These are phyloP conservation scores for Colletotrichum cuscutae DNA, from an alignment of 2,329 filamentous ascomycete species.

Conservation along the genomic window DNA sequence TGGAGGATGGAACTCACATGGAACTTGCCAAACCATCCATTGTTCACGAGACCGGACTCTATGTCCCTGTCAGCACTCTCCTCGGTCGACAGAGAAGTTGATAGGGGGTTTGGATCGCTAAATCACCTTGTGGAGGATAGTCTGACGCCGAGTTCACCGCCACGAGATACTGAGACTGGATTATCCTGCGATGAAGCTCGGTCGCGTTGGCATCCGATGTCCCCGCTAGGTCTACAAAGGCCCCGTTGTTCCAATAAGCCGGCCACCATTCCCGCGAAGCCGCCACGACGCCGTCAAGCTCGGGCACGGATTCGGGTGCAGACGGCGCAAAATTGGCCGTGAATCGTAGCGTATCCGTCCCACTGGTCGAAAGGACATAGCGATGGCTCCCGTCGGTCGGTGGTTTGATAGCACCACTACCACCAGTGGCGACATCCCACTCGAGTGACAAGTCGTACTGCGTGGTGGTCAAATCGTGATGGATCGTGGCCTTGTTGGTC, in stretches of 20 bases:
- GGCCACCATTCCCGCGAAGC: slow-evolving; percentile 56
- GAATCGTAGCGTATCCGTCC: slow-evolving; percentile 41
- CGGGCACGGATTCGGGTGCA: slow-evolving; percentile 36
- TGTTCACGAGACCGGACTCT: slow-evolving; percentile 59
- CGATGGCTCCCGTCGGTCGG: slow-evolving; percentile 51
- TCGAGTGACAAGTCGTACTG: slow-evolving; percentile 52
- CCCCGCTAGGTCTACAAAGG: slow-evolving; percentile 60
- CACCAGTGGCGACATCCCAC: slow-evolving; percentile 44
- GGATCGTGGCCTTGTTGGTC: slow-evolving; percentile 48
- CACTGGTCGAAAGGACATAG: slow-evolving; percentile 49
- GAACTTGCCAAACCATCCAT: slow-evolving; percentile 68
- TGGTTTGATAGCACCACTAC: slow-evolving; percentile 44
- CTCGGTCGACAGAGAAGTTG: background rate
- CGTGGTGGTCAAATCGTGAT: slow-evolving; percentile 54
- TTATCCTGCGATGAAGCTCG: slow-evolving; percentile 62
- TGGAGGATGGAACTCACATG: slow-evolving; percentile 45
- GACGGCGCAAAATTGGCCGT: slow-evolving; percentile 46
- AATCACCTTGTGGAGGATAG: slow-evolving; percentile 56
- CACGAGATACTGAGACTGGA: slow-evolving; percentile 64
- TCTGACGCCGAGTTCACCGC: slow-evolving; percentile 62
- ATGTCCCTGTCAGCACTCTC: background rate
- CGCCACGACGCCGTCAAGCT: slow-evolving; percentile 41
- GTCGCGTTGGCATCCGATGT: slow-evolving; percentile 51
- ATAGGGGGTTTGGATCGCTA: slow-evolving; percentile 31
- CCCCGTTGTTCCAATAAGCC: slow-evolving; percentile 60